Percentiles rank a stretch among this genome's conserved stretches.
Evolutionary conservation across 1,284 basidiomycete genomes (phyloP).

Genomic region (Irpex sp.): DNA sequence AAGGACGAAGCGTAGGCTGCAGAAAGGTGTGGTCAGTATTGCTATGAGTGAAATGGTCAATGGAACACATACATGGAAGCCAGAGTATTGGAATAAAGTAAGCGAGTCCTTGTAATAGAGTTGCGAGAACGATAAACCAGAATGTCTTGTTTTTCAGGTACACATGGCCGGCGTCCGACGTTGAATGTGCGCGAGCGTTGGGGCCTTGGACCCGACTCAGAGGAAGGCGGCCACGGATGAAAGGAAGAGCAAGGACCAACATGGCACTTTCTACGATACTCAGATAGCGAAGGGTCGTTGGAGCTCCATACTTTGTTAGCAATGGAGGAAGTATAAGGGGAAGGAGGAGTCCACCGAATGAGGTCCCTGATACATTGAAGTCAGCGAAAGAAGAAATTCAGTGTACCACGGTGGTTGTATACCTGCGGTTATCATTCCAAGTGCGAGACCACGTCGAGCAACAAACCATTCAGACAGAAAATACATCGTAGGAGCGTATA

Average conservation of each 20-base stretch:
- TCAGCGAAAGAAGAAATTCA: too few relatives aligned
- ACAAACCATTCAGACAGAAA: slow-evolving; percentile 44
- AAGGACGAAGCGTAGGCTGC: slow-evolving; percentile 21
- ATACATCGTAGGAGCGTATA: slow-evolving; percentile 33
- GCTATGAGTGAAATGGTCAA: not conserved
- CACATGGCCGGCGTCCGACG: not conserved
- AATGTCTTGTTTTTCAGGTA: slow-evolving; percentile 18
- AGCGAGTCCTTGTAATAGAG: slow-evolving; percentile 22
- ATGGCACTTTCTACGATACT: slow-evolving; percentile 1
- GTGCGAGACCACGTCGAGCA: slow-evolving; percentile 34
- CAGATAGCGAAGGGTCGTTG: slow-evolving; percentile 6
- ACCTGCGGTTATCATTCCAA: slow-evolving; percentile 40
- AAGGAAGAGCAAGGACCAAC: slow-evolving; percentile 5
- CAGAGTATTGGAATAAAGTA: slow-evolving; percentile 22
- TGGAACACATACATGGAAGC: slow-evolving; percentile 15
- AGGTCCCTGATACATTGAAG: slow-evolving; percentile 19
- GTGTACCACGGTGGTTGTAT: not conserved
- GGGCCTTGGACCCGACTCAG: slow-evolving; percentile 13
- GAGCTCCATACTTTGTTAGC: slow-evolving; percentile 3
- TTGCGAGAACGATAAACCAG: slow-evolving; percentile 18
- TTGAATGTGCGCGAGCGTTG: slow-evolving; percentile 4
- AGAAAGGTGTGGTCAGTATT: not conserved
- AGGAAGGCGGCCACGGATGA: slow-evolving; percentile 20
- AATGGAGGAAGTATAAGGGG: slow-evolving; percentile 12
- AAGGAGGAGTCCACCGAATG: slow-evolving; percentile 15